Percentiles rank a stretch among this genome's conserved stretches.
phyloP scores from a whole-genome alignment of 2,329 filamentous ascomycete species.

The Exophiala oligosperma region DNA sequence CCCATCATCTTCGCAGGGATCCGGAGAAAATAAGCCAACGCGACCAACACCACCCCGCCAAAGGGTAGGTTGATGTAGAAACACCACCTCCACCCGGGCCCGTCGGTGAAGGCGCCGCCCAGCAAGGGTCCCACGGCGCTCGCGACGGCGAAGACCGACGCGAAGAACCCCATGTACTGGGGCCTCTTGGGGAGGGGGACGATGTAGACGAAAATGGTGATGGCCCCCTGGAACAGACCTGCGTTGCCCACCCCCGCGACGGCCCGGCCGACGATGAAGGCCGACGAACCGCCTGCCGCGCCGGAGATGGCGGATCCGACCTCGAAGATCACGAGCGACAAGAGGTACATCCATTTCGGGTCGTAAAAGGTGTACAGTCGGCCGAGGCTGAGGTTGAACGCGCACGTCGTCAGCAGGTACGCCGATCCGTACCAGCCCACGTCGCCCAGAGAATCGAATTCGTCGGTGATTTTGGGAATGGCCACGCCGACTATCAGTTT shows the following conservation, averaged over 20 bases:
- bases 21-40: constrained; percentile 3
- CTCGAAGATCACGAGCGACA: constrained; percentile 42
- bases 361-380: constrained; percentile 45
- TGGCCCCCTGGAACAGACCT: constrained; percentile 40
- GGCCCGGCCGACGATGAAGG: constrained; percentile 42
- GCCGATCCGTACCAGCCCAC: constrained; percentile 51
- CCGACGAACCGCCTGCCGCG: constrained; percentile 38
- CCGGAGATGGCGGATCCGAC: constrained; percentile 42
- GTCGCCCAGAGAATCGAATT: constrained; percentile 47
- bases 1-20: constrained; percentile 15
- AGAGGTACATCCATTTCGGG: constrained; percentile 44
- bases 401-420: constrained; percentile 46
- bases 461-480: constrained; percentile 49
- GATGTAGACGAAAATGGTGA: constrained; percentile 39
- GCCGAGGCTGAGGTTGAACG: constrained; percentile 44
- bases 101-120: constrained; percentile 43
- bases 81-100: constrained; percentile 42
- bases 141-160: constrained; percentile 38
- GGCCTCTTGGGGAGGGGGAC: constrained; percentile 41
- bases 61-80: constrained; percentile 39
- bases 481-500: constrained; percentile 34
- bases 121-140: constrained; percentile 44
- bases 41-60: constrained; percentile 32
- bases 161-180: constrained; percentile 39
- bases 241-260: constrained; percentile 41